Base-by-base conservation (phyloP, 164 flowering plant species). In the Magnolia officinalis region DNA sequence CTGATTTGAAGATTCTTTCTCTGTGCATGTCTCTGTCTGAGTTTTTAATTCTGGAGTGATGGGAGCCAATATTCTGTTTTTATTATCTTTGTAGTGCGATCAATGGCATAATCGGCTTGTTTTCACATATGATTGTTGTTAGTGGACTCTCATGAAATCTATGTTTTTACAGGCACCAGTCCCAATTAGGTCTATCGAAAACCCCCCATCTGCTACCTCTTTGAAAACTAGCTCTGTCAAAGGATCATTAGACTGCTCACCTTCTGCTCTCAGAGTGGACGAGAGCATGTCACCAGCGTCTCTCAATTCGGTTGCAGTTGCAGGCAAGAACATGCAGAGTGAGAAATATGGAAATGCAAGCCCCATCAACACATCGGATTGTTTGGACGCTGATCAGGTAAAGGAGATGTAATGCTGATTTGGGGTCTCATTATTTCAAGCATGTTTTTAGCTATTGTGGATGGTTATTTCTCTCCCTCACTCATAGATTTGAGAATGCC, bases 351-450 rank as follows among this genome's bases (percentile, higher is more conserved):
- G 89, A 49, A 85, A 82, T 79, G 70, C 73, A 11, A 87, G 89
- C 77, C 90, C 90, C 67, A 83, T 90, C 71, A 84, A 82, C 64
- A 85, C 98, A 13, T 81, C 89, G 58, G 93, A 85, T 19, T 87
- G 93, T 81, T 75, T 93, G 80, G 90, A 89, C 70, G 86, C 96
- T 79, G 90, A 90, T 81, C 98, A 89, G 94, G 96, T 89, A 77
- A 72, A 37, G 45, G 45, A 37, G 45, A 37, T 37, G 6, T 37
- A 37, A 37, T 5, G 45, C 45, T 37, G 45, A 37, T 37, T 37
- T 37, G 45, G 45, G 45, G 45, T 37, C 45, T 37, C 45, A 37
- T 37, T 37, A 37, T 37, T 37, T 37, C 45, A 19, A 55, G 23
- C 23, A 26, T 13, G 23, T 71, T 20, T 4, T n/a, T 19, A 37